These are phyloP conservation scores for Quercus lobata DNA, from an alignment of 331 rosid species.

Conservation along the genomic window DNA sequence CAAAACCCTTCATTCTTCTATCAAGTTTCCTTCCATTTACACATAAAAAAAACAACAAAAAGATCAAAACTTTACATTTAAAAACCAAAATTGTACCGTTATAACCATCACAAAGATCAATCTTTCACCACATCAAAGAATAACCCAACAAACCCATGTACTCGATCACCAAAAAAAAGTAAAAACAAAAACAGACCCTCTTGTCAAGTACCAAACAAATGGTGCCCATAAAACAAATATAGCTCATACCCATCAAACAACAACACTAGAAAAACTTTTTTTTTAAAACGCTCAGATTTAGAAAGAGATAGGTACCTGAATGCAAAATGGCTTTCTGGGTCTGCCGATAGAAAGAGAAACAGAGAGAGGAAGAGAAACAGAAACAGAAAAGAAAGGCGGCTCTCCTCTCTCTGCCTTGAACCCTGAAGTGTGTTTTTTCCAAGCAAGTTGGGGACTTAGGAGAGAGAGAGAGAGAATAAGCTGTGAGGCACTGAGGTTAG, in stretches of 20 bases:
- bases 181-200: neutral
- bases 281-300: neutral
- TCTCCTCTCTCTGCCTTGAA: slow-evolving; percentile 39
- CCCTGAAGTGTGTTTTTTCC: slow-evolving; percentile 30
- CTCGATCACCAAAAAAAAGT: neutral
- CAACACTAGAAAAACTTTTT: neutral
- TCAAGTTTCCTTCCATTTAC: neutral
- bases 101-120: neutral
- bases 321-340: slow-evolving; percentile 10
- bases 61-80: neutral
- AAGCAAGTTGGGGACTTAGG: slow-evolving; percentile 34
- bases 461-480: neutral
- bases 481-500: slow-evolving; percentile 25
- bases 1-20: neutral
- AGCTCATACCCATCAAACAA: slow-evolving; percentile 3
- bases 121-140: neutral
- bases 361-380: neutral
- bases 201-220: slow-evolving; percentile 1
- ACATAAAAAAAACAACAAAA: neutral
- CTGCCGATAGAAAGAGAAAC: slow-evolving; percentile 3
- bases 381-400: slow-evolving; percentile 27
- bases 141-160: neutral
- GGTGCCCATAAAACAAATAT: slow-evolving; percentile 1
- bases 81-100: neutral
- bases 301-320: slow-evolving; percentile 36